Evolutionary conservation across 2,329 filamentous ascomycete genomes (phyloP).

Genomic region (Sphaerulina musiva): DNA sequence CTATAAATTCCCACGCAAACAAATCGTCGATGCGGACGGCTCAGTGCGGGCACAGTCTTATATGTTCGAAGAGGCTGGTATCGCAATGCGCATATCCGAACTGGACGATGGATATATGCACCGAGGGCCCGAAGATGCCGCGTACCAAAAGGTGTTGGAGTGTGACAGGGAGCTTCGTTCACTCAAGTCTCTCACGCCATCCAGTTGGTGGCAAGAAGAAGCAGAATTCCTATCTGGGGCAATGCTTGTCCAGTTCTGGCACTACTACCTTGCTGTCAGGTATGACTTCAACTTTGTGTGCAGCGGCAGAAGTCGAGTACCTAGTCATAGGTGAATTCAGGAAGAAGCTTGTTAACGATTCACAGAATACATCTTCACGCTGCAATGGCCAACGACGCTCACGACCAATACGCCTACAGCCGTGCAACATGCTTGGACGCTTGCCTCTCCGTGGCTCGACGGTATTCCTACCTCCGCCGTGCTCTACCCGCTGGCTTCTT

Average conservation of each 20-base stretch:
- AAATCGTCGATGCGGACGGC: conserved; percentile 20
- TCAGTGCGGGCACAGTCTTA: conserved; percentile 23
- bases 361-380: conserved; percentile 23
- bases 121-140: conserved; percentile 16
- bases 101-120: conserved; percentile 23
- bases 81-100: conserved; percentile 26
- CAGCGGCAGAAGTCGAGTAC: background rate
- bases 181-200: conserved; percentile 24
- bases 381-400: conserved; percentile 24
- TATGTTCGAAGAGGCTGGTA: conserved; percentile 24
- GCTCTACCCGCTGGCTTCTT: conserved; percentile 26
- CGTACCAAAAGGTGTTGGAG: conserved; percentile 22
- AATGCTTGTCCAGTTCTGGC: conserved; percentile 26
- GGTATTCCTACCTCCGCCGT: conserved; percentile 21
- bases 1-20: conserved; percentile 17
- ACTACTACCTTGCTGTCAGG: conserved; percentile 24
- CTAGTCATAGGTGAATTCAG: background rate
- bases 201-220: conserved; percentile 13
- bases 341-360: background rate
- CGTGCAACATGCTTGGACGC: conserved; percentile 25
- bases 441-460: conserved; percentile 18
- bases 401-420: conserved; percentile 24
- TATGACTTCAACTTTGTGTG: background rate
- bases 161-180: conserved; percentile 26
- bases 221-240: conserved; percentile 10